Evolutionary conservation across 1,139 yeast genomes (phyloP).

Genomic region (Taphrina flavorubra): DNA sequence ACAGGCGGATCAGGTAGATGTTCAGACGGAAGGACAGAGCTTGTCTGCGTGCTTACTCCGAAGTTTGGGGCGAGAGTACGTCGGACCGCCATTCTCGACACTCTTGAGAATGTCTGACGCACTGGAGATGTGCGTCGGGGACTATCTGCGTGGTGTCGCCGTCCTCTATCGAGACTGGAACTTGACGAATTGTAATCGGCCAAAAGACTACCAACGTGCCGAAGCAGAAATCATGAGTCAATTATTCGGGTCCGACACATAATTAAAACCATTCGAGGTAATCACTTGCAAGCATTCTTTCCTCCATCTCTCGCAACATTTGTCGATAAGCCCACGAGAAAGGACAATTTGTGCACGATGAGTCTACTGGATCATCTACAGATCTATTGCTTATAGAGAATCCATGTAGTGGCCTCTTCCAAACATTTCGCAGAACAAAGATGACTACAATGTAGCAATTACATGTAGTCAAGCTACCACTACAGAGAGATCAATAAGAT

Average conservation of each 20-base stretch:
- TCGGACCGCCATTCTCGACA: conserved; percentile 1
- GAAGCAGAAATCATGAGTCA: background rate
- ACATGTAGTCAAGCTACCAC: too few relatives aligned
- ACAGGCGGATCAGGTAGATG: background rate
- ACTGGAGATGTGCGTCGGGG: conserved; percentile 8
- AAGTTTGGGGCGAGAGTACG: background rate
- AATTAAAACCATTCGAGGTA: too few relatives aligned
- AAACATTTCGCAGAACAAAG: too few relatives aligned
- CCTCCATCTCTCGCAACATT: too few relatives aligned
- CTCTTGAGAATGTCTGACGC: conserved; percentile 17
- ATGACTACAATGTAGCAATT: too few relatives aligned
- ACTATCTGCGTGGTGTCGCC: conserved; percentile 1
- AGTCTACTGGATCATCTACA: too few relatives aligned
- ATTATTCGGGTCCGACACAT: background rate
- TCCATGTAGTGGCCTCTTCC: too few relatives aligned
- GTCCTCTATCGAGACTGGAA: conserved; percentile 11
- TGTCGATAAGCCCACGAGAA: too few relatives aligned
- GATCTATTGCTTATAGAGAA: too few relatives aligned
- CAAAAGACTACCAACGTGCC: conserved; percentile 3
- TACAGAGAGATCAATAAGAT: too few relatives aligned
- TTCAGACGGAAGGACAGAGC: background rate
- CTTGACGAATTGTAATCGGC: background rate
- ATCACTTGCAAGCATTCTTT: too few relatives aligned
- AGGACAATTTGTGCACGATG: too few relatives aligned
- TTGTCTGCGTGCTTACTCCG: background rate